Percentiles rank a stretch among this genome's conserved stretches.
Evolutionary conservation across 169 alveolate genomes (phyloP).

Genomic region (Plasmodium coatneyi): DNA sequence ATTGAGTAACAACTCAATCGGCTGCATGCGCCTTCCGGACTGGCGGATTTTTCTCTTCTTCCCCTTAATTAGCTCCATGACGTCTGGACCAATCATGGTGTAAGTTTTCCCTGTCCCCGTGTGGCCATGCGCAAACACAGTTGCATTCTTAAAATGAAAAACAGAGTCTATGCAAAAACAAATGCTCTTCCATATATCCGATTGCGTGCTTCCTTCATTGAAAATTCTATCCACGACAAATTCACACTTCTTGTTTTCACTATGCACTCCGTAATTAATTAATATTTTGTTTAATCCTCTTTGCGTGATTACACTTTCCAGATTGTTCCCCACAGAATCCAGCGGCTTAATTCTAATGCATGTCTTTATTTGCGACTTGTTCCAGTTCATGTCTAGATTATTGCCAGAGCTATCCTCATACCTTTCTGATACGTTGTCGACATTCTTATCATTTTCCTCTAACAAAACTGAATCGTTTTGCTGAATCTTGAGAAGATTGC

Average conservation of each 20-base stretch:
- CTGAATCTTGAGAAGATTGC: not conserved
- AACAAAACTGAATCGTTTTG: not conserved
- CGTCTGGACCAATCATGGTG: conserved; percentile 85
- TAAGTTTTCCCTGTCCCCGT: conserved; percentile 86
- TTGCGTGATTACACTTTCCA: conserved; percentile 48
- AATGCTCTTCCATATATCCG: conserved; percentile 79
- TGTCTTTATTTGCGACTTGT: conserved; percentile 69
- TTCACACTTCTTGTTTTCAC: conserved; percentile 44
- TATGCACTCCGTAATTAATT: conserved; percentile 43
- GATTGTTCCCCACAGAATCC: conserved; percentile 26
- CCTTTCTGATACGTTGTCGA: conserved; percentile 3
- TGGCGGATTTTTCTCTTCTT: conserved; percentile 27
- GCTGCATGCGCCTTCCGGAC: conserved; percentile 2
- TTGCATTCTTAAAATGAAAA: conserved; percentile 78
- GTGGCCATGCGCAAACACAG: conserved; percentile 84
- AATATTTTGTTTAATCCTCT: conserved; percentile 48
- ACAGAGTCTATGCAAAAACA: conserved; percentile 77
- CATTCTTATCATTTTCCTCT: conserved; percentile 19
- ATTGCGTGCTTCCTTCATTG: conserved; percentile 74
- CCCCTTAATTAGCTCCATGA: conserved; percentile 75
- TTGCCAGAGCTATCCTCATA: conserved; percentile 15
- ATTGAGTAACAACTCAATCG: conserved; percentile 18
- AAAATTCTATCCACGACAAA: conserved; percentile 80
- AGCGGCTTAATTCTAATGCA: conserved; percentile 72
- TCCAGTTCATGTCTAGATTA: conserved; percentile 72